These are phyloP conservation scores for Tolypocladium ophioglossoides DNA, from an alignment of 2,329 filamentous ascomycete species.

Conservation along the genomic window DNA sequence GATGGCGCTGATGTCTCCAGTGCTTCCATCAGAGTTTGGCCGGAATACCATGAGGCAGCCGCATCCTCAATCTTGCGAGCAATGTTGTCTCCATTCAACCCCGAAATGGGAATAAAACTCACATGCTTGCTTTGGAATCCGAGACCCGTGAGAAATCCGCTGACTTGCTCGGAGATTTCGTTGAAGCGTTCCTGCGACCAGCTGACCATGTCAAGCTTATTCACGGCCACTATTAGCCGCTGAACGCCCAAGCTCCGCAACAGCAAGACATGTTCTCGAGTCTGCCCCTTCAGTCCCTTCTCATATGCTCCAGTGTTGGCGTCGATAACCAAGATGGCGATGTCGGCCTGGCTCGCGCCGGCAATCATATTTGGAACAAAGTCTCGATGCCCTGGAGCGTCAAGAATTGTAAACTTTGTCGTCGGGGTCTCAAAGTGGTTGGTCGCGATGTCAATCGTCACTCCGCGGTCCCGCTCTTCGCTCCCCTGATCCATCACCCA, in stretches of 20 bases:
- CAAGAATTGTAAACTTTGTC: constrained; percentile 84
- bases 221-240: constrained; percentile 79
- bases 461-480: constrained; percentile 80
- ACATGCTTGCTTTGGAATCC: constrained; percentile 77
- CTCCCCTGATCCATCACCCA: constrained; percentile 93
- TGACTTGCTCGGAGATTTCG: constrained; percentile 75
- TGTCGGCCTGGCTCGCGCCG: constrained; percentile 89
- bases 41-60: constrained; percentile 67
- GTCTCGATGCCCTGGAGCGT: constrained; percentile 88
- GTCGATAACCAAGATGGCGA: constrained; percentile 90
- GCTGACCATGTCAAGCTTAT: constrained; percentile 80
- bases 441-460: constrained; percentile 94
- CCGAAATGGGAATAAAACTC: constrained; percentile 81
- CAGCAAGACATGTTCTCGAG: constrained; percentile 83
- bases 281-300: constrained; percentile 86
- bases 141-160: constrained; percentile 69
- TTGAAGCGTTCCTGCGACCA: constrained; percentile 80
- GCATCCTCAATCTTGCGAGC: constrained; percentile 44
- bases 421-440: constrained; percentile 87
- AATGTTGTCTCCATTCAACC: constrained; percentile 82
- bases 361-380: constrained; percentile 99
- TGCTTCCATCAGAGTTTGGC: constrained; percentile 69
- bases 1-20: constrained; percentile 74
- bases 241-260: constrained; percentile 86
- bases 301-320: constrained; percentile 86